These are phyloP conservation scores for Petrea volubilis DNA, from an alignment of 257 asterid genomes.

Conservation along the genomic window DNA sequence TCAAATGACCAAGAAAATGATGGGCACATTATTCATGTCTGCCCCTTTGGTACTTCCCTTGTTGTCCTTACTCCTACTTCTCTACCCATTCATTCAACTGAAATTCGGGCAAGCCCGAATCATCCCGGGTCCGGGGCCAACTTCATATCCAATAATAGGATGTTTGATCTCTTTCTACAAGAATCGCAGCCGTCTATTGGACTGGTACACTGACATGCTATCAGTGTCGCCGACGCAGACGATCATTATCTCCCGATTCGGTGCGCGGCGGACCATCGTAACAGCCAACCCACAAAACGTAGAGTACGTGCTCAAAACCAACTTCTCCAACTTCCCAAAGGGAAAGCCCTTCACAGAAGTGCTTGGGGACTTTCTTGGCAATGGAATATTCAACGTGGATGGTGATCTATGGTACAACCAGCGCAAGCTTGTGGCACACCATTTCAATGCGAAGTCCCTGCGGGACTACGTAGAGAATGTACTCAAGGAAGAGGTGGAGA, in stretches of 20 bases:
- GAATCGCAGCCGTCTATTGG: constrained; percentile 53
- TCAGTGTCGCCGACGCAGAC: constrained; percentile 50
- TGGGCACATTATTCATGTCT: constrained; percentile 19
- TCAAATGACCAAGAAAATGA: constrained; percentile 22
- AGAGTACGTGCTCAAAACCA: constrained; percentile 48
- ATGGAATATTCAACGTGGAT: constrained; percentile 65
- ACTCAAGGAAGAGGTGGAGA: constrained; percentile 37
- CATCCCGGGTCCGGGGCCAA: constrained; percentile 26
- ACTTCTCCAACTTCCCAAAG: constrained; percentile 56
- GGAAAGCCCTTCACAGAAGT: constrained; percentile 56
- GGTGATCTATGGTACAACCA: constrained; percentile 55
- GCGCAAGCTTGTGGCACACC: constrained; percentile 47
- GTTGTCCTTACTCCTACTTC: constrained; percentile 21
- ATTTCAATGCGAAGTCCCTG: constrained; percentile 37
- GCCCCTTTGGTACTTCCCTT: constrained; percentile 17
- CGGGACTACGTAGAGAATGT: constrained; percentile 31
- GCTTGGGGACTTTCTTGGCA: constrained; percentile 59
- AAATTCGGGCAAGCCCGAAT: constrained; percentile 17
- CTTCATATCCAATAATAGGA: constrained; percentile 55
- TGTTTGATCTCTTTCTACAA: constrained; percentile 61
- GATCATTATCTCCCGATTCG: constrained; percentile 44
- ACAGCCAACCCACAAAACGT: constrained; percentile 67
- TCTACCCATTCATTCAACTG: constrained; percentile 25
- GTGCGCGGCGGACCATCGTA: constrained; percentile 54
- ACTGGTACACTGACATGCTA: constrained; percentile 76